Evolutionary conservation across 352 stramenopile genomes (phyloP).

Genomic region (Globisporangium heterothallicum): DNA sequence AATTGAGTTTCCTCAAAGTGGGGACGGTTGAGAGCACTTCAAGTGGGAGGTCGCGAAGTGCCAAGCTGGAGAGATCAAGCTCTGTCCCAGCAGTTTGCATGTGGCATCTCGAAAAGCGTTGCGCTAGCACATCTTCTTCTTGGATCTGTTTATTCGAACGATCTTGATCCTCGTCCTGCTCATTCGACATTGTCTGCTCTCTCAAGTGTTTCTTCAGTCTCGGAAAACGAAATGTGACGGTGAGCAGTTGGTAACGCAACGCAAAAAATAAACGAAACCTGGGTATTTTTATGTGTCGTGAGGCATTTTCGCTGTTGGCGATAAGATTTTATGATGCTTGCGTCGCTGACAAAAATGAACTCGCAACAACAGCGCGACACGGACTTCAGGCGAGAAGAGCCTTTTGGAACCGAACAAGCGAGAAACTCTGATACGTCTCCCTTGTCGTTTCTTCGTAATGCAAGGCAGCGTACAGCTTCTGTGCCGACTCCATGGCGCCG

Average conservation of each 20-base stretch:
- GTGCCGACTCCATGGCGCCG: constrained; percentile 44
- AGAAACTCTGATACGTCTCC: constrained; percentile 34
- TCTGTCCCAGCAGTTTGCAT: constrained; percentile 25
- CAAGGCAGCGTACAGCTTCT: constrained; percentile 39
- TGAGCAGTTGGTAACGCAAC: background rate
- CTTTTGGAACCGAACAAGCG: constrained; percentile 52
- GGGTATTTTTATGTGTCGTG: background rate
- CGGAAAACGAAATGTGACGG: too few species aligned
- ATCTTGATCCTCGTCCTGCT: background rate
- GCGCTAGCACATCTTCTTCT: background rate
- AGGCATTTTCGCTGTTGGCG: background rate
- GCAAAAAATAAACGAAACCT: background rate
- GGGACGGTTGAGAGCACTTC: constrained; percentile 32
- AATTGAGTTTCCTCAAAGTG: constrained; percentile 35
- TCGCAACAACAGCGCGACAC: too few species aligned
- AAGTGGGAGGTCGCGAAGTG: constrained; percentile 27
- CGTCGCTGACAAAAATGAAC: too few species aligned
- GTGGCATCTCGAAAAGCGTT: constrained; percentile 18
- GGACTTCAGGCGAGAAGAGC: constrained; percentile 5
- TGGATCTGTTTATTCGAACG: background rate
- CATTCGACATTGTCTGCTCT: background rate
- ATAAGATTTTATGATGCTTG: too few species aligned
- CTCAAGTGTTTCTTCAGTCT: background rate
- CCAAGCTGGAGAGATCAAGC: constrained; percentile 45
- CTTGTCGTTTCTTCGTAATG: constrained; percentile 34